Percentiles rank a stretch among this genome's conserved stretches.
Evolutionary conservation across 108 stramenopile species (phyloP).

Genomic region (Bacterosira constricta): DNA sequence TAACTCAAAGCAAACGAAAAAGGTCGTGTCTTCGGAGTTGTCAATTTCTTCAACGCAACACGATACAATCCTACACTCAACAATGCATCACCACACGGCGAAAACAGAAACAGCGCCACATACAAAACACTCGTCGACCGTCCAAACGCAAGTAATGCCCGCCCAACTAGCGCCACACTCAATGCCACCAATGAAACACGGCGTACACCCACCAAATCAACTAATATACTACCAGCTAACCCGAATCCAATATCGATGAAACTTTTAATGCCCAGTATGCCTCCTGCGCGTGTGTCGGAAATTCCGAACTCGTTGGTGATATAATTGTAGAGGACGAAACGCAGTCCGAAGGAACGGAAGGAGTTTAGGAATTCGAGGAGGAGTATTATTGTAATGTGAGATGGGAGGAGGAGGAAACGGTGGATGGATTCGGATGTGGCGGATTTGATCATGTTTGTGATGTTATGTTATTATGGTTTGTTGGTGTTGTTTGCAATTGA

Average conservation of each 20-base stretch:
- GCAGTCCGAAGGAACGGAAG: constrained; percentile 39
- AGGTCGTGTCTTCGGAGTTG: constrained; percentile 36
- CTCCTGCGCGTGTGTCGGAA: constrained; percentile 14
- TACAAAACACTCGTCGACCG: constrained; percentile 5
- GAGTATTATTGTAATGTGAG: constrained; percentile 5
- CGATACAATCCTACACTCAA: constrained; percentile 41
- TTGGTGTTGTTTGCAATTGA: no score
- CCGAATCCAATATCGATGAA: constrained; percentile 34
- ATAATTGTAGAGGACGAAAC: constrained; percentile 39
- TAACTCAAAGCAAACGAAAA: constrained; percentile 39
- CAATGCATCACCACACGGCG: constrained; percentile 42
- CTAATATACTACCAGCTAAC: constrained; percentile 17
- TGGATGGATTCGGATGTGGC: constrained; percentile 16
- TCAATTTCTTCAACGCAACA: constrained; percentile 48
- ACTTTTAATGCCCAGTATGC: constrained; percentile 35
- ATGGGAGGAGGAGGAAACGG: constrained; percentile 19
- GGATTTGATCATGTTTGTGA: no score
- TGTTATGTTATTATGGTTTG: no score
- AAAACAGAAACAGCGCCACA: constrained; percentile 15
- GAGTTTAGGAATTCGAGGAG: constrained; percentile 42
- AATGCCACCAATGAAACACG: constrained; percentile 21
- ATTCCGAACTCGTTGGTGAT: constrained; percentile 44
- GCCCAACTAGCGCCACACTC: constrained; percentile 22
- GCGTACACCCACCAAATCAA: constrained; percentile 37
- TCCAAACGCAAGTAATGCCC: constrained; percentile 36